These are phyloP conservation scores for Cadophora gregata DNA, from an alignment of 2,329 filamentous ascomycete species.

Conservation along the genomic window DNA sequence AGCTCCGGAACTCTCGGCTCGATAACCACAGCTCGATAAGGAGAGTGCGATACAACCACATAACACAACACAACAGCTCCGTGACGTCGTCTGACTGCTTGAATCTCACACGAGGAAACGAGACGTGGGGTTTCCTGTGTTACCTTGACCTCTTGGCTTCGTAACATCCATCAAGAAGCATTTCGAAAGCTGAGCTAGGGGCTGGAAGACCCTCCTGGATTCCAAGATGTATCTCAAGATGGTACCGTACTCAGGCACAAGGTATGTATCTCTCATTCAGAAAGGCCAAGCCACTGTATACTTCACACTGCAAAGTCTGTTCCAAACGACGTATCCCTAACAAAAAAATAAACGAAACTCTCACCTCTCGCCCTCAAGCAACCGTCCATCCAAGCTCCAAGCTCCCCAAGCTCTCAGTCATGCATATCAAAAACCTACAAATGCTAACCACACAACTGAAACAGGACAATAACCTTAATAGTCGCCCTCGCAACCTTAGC, in stretches of 20 bases:
- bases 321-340: background rate
- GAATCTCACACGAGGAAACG: slow-evolving; percentile 3
- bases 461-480: slow-evolving; percentile 39
- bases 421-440: no score
- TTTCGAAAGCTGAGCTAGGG: background rate
- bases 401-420: background rate
- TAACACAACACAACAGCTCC: background rate
- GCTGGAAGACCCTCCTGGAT: background rate
- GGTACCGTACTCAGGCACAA: slow-evolving; percentile 16
- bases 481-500: slow-evolving; percentile 41
- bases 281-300: background rate
- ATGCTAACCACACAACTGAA: slow-evolving; percentile 6
- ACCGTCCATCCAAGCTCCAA: background rate
- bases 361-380: background rate
- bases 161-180: background rate
- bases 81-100: background rate
- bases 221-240: slow-evolving; percentile 3
- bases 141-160: background rate
- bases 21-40: background rate
- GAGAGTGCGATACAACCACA: background rate
- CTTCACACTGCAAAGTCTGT: background rate
- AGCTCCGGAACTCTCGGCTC: slow-evolving; percentile 13
- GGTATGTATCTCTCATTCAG: slow-evolving; percentile 2
- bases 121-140: background rate
- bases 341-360: background rate